Conservation (phyloP, 441 rosid species). For the Kokia cookei region DNA sequence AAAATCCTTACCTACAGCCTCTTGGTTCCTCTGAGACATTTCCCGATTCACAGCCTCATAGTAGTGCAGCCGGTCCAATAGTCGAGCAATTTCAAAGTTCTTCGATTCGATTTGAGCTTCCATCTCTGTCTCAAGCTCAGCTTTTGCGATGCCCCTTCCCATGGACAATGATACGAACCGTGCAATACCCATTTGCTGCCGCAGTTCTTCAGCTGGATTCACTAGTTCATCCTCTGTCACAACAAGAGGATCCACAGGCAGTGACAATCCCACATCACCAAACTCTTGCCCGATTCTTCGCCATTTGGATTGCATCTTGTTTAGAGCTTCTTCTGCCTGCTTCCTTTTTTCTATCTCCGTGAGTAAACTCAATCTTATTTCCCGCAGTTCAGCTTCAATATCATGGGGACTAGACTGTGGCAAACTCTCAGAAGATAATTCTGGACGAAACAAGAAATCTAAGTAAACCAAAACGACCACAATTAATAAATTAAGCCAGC, state of each 20-base stretch:
- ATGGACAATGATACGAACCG: conserved; percentile 56
- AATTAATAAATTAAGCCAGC: not conserved
- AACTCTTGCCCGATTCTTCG: conserved; percentile 64
- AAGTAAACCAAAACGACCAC: conserved; percentile 12
- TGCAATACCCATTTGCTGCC: conserved; percentile 39
- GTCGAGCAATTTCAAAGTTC: conserved; percentile 69
- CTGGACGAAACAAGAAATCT: conserved; percentile 24
- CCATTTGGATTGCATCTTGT: conserved; percentile 57
- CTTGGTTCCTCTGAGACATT: conserved; percentile 76
- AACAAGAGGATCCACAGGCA: conserved; percentile 49
- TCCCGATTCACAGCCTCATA: conserved; percentile 71
- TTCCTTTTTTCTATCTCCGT: conserved; percentile 78
- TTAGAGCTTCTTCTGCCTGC: conserved; percentile 73
- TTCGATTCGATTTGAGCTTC: conserved; percentile 54
- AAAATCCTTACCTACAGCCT: conserved; percentile 46
- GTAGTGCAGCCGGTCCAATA: conserved; percentile 59
- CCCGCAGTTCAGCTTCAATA: conserved; percentile 60
- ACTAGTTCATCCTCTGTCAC: conserved; percentile 25
- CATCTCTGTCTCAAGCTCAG: conserved; percentile 60
- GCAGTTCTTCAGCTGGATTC: conserved; percentile 43
- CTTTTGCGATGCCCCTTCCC: conserved; percentile 58
- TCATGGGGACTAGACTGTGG: conserved; percentile 35
- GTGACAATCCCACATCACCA: conserved; percentile 54
- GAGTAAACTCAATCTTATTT: conserved; percentile 56
- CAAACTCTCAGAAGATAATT: conserved; percentile 65